Conservation (phyloP, 2,329 filamentous ascomycete genomes). For the Drechslerella dactyloides region DNA sequence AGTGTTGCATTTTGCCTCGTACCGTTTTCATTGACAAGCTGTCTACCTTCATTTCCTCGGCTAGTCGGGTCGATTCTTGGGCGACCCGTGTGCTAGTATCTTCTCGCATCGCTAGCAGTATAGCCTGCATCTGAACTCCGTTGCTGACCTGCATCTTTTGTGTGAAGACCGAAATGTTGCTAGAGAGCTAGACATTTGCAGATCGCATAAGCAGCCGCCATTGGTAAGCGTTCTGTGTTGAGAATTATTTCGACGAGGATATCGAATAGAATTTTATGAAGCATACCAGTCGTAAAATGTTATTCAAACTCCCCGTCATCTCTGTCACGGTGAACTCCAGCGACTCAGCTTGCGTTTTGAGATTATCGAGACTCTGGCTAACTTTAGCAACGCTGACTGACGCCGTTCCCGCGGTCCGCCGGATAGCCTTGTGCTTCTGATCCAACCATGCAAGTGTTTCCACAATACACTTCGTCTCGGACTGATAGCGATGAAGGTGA, state of each 20-base stretch:
- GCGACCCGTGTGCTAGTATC: conserved; percentile 1
- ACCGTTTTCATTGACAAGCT: conserved; percentile 13
- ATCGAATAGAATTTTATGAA: not conserved
- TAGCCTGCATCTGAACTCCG: conserved; percentile 1
- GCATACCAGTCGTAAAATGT: not conserved
- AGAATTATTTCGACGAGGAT: too few relatives aligned
- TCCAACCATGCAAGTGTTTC: not conserved
- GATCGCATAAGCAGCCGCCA: not conserved
- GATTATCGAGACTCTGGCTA: not conserved
- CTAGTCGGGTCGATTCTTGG: not conserved
- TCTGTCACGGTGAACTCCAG: not conserved
- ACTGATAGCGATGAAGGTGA: conserved; percentile 7
- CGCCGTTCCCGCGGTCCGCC: not conserved
- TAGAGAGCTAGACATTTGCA: not conserved
- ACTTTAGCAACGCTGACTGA: not conserved
- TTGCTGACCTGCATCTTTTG: conserved; percentile 1
- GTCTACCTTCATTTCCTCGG: conserved; percentile 3
- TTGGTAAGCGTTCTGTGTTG: not conserved
- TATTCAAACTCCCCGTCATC: not conserved
- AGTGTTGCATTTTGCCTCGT: not conserved
- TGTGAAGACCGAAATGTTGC: not conserved
- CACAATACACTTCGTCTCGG: conserved; percentile 1
- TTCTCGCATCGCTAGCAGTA: conserved; percentile 5
- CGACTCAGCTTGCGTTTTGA: not conserved
- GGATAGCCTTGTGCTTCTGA: not conserved